Evolutionary conservation across 495 filamentous ascomycete genomes (phyloP).

Genomic region (Podospora appendiculata): DNA sequence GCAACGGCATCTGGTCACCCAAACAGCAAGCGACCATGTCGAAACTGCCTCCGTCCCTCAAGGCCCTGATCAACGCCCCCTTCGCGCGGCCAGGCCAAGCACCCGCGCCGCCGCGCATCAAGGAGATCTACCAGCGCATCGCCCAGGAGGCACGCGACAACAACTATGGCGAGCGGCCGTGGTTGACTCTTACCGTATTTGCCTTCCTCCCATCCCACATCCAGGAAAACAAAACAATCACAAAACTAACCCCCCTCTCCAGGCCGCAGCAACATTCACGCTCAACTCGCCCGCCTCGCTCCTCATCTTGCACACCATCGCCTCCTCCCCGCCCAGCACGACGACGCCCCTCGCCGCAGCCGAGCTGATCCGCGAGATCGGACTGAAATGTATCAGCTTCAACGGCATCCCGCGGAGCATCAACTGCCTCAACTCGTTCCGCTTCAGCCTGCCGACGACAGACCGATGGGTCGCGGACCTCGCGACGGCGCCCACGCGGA

Average conservation of each 20-base stretch:
- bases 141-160: conserved; percentile 43
- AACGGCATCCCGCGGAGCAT: conserved; percentile 79
- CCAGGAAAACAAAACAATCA: not conserved
- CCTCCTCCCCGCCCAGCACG: conserved; percentile 22
- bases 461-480: conserved; percentile 23
- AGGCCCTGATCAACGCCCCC: conserved; percentile 62
- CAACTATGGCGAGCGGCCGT: conserved; percentile 51
- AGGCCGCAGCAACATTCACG: conserved; percentile 30
- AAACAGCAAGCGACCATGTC: conserved; percentile 41
- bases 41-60: conserved; percentile 58
- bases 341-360: conserved; percentile 45
- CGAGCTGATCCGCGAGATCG: conserved; percentile 71
- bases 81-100: conserved; percentile 58
- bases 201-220: not conserved
- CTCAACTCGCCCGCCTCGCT: conserved; percentile 30
- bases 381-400: conserved; percentile 76
- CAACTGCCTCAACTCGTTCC: conserved; percentile 66
- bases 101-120: conserved; percentile 53
- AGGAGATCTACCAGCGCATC: conserved; percentile 52
- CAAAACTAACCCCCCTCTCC: not conserved
- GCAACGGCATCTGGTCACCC: too few species aligned
- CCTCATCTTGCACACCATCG: conserved; percentile 36
- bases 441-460: conserved; percentile 34
- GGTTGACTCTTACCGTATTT: conserved; percentile 55
- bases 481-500: conserved; percentile 42